Base-by-base conservation (phyloP, 139 green algal species). In the Tetraselmis chui region DNA sequence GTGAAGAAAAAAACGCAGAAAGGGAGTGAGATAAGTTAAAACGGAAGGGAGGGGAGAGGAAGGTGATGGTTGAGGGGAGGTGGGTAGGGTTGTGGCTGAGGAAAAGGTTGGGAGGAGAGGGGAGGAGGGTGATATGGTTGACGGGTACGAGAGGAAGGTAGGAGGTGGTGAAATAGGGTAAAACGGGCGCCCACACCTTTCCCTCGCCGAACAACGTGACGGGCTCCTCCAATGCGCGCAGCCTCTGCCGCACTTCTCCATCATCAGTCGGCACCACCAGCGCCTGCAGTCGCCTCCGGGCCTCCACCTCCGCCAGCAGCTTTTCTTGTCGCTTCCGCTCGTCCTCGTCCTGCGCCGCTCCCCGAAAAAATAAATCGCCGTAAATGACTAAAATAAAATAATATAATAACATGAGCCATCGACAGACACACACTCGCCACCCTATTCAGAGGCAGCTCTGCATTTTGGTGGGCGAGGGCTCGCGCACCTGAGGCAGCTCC, bases 121-220 rank as follows among this genome's bases (percentile, higher is more conserved):
- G 30, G 2, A 28, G 28, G 77, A 32, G 11, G 77, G 78, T 59
- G 59, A 29, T 80, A 26, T 58, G n/a, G n/a, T 2, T 59, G 28
- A 29, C 77, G 1, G 29, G 23, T 1, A 18, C 24, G n/a, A 32
- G n/a, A n/a, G n/a, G n/a, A n/a, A n/a, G n/a, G n/a, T n/a, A n/a
- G n/a, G n/a, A n/a, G n/a, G n/a, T n/a, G n/a, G n/a, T n/a, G n/a
- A n/a, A n/a, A n/a, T n/a, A n/a, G n/a, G n/a, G n/a, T n/a, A n/a
- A n/a, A n/a, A 24, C 31, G 25, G 5, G 22, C 2, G 59, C 1
- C 0, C 87, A 23, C 82, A 97, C 92, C 91, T 97, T 89, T 1
- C 87, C 80, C 90, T 99, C 96, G 11, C 95, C 96, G 87, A 99
- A 99, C 24, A 99, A 90, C 1, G 95, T 98, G 86, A 99, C 87